Evolutionary conservation across 306 rosid species (phyloP).

Genomic region (Oemleria cerasiformis): DNA sequence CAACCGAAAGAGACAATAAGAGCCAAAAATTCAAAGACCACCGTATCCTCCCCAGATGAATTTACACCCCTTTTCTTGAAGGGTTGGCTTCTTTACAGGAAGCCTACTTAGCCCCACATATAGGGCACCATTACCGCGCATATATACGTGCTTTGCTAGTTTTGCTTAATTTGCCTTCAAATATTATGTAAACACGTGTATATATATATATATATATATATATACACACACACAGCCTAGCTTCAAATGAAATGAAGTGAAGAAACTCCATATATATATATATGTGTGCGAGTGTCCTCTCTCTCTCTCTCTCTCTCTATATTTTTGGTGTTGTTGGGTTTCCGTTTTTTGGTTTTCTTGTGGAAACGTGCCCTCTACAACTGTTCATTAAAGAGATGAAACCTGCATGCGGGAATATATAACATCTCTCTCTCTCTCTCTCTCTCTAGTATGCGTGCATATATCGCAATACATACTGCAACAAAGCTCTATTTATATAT

Average conservation of each 20-base stretch:
- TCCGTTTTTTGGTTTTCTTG: constrained; percentile 27
- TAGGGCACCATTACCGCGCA: constrained; percentile 31
- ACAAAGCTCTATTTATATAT: neutral
- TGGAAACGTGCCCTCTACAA: constrained; percentile 58
- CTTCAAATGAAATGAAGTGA: no score
- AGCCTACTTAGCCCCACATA: constrained; percentile 7
- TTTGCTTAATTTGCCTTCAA: constrained; percentile 37
- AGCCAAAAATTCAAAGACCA: constrained; percentile 40
- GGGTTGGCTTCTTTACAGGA: constrained; percentile 10
- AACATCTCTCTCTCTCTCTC: neutral
- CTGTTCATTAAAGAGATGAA: constrained; percentile 54
- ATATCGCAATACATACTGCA: no score
- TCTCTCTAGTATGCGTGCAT: no score
- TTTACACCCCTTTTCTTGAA: constrained; percentile 30
- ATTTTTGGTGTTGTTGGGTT: constrained; percentile 20
- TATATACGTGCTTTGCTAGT: neutral
- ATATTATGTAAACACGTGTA: constrained; percentile 9
- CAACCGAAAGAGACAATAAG: constrained; percentile 48
- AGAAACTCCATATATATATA: no score
- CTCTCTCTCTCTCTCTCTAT: constrained; percentile 12
- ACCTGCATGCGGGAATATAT: constrained; percentile 89
- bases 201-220: neutral
- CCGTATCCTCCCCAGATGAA: neutral
- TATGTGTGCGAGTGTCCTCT: neutral
- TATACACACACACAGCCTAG: neutral